Base-by-base conservation (phyloP, 306 rosid species). In the Gynostemma pentaphyllum region DNA sequence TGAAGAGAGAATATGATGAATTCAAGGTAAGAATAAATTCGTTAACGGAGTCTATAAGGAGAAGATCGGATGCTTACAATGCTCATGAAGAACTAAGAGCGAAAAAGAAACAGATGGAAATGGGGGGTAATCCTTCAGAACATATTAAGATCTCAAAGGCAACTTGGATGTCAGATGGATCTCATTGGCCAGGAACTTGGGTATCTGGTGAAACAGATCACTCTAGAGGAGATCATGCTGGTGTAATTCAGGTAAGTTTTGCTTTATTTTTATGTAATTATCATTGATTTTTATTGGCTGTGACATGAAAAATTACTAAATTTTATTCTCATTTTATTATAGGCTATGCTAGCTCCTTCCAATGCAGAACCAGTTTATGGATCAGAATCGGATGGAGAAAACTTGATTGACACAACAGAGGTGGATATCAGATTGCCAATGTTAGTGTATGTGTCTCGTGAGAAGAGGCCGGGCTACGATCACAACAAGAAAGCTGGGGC, bases 181-280 rank as follows among this genome's bases (percentile, higher is more conserved):
- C 94, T 79, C 88, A 81, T 63, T 88, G 96, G 96, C 81, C 87
- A n/a, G 96, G 96, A 66, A 83, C 96, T 53, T 88, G 96, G 96
- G 70, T 75, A 15, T 88, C 90, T 9, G 81, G 78, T 22, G 90
- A 88, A 67, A 23, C 77, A 4, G 94, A 88, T 7, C 96, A 88
- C 73, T 76, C 94, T 1, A 79, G 94, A 76, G 96, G 96, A 9
- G 94, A 88, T 48, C 96, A 88, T 72, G 94, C 94, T 22, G 94
- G 94, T 28, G 74, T 88, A 15, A 85, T 88, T 74, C 96, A 88
- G 94, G 96, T 88, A 78, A 54, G 23, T 23, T 48, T 13, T 45
- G 10, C 16, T 60, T 18, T 2, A 16, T 44, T n/a, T 62, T n/a
- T n/a, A n/a, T n/a, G n/a, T n/a, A n/a, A n/a, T n/a, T n/a, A n/a